A percentile compares a stretch with the other conserved stretches of the same genome.
Conservation (phyloP, 2,329 filamentous ascomycete species). For the Colletotrichum sojae region DNA sequence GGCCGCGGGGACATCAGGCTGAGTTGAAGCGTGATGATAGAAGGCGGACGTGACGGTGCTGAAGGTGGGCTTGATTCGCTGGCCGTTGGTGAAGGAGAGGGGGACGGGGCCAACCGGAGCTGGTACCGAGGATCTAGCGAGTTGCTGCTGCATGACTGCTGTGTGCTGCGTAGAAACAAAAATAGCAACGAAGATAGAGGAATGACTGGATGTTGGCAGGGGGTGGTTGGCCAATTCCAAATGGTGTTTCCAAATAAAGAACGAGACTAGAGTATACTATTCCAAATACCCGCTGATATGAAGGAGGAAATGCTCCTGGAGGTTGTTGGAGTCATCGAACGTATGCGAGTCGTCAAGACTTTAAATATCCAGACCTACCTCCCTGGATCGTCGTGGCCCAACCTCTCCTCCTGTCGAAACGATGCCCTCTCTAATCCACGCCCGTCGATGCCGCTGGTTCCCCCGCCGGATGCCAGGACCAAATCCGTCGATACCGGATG, state of each 20-base stretch:
- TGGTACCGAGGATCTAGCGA: conserved; percentile 14
- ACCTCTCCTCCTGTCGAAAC: neutral
- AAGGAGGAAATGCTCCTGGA: conserved; percentile 36
- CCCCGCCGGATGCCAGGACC: conserved; percentile 9
- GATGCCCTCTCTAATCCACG: neutral
- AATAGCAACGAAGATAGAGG: conserved; percentile 31
- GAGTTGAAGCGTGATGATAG: conserved; percentile 48
- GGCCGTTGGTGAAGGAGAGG: conserved; percentile 27
- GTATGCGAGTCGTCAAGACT: conserved; percentile 17
- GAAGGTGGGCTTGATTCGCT: conserved; percentile 25
- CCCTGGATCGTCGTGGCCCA: conserved; percentile 2
- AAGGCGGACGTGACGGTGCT: conserved; percentile 41
- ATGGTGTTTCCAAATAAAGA: conserved; percentile 23
- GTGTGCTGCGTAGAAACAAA: conserved; percentile 20
- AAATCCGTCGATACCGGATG: conserved; percentile 7
- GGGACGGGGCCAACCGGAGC: conserved; percentile 31
- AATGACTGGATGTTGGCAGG: neutral
- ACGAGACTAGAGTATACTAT: conserved; percentile 7
- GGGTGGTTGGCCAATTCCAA: conserved; percentile 29
- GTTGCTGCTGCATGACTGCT: conserved; percentile 29
- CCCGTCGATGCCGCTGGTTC: conserved; percentile 12
- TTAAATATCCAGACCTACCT: conserved; percentile 33
- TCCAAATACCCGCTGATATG: conserved; percentile 24
- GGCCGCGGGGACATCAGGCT: conserved; percentile 56
- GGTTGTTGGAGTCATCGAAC: conserved; percentile 3